phyloP scores from a whole-genome alignment of 2,329 filamentous ascomycete genomes.

The Xylaria multiplex region DNA sequence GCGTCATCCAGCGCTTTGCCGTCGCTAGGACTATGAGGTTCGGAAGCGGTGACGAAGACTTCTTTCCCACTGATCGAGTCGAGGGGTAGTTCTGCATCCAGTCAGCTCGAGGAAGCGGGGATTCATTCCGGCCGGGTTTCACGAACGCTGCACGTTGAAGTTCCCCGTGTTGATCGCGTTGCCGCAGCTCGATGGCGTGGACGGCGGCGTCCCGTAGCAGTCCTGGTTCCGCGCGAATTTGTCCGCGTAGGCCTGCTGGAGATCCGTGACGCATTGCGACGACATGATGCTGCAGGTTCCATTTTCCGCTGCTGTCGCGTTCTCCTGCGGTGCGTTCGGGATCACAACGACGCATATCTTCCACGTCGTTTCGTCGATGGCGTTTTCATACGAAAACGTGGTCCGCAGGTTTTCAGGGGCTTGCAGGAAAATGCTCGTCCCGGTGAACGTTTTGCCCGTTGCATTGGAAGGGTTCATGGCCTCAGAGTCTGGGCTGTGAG shows the following conservation, averaged over 20 bases:
- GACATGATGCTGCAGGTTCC: constrained; percentile 39
- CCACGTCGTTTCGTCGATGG: constrained; percentile 44
- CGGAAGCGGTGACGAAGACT: constrained; percentile 44
- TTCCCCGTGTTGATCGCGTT: constrained; percentile 37
- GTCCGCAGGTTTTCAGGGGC: constrained; percentile 35
- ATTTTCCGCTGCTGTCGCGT: constrained; percentile 32
- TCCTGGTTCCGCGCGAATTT: constrained; percentile 42
- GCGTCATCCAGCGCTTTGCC: constrained; percentile 35
- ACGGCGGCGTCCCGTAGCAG: constrained; percentile 43
- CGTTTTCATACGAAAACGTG: constrained; percentile 32
- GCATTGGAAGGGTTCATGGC: constrained; percentile 39
- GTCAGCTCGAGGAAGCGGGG: constrained; percentile 3
- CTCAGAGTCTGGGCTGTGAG: constrained; percentile 39
- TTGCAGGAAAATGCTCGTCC: constrained; percentile 45
- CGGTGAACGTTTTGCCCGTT: constrained; percentile 41
- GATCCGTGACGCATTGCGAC: constrained; percentile 43
- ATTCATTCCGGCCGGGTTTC: background rate
- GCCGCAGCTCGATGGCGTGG: constrained; percentile 44
- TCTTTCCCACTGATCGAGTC: constrained; percentile 42
- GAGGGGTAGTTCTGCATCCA: constrained; percentile 40
- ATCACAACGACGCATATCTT: constrained; percentile 45
- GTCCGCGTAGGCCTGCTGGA: constrained; percentile 43
- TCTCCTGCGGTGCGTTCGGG: constrained; percentile 38
- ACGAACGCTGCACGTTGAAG: constrained; percentile 43
- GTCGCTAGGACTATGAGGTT: constrained; percentile 38